Evolutionary conservation across 306 rosid species (phyloP), one percentile per base, ranked within the genome.

Genomic region (Glycine tomentella): DNA sequence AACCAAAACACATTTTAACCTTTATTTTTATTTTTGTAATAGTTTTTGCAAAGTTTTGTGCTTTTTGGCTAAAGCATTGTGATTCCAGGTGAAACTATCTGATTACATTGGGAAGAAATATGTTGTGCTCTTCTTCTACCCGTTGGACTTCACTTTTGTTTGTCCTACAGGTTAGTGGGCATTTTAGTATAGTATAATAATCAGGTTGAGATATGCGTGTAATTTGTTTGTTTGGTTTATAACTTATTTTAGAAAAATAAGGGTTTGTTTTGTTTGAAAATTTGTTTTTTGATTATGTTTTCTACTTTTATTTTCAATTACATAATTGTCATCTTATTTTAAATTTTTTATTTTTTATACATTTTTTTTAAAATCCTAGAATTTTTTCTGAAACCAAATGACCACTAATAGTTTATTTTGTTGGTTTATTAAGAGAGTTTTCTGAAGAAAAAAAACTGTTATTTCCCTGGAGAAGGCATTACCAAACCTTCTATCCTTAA

Each of bases 101-200:
- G 94, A 95, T 2, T 91, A 91, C 76, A 93, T 90, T 74, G 97
- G 97, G 62, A 93, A 91, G 91, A 95, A 95, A 82, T 91, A 93
- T 82, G 99, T 93, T 83, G 76, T 95, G 83, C 95, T 95, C 72
- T 95, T 95, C 85, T 93, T 95, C 94, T 91, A 93, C 86, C 98
- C 98, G 5, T 77, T 92, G 90, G 97, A 95, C 82, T 95, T 92
- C 87, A 95, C 99, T 16, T 93, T 95, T 88, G 99, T 95, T 69
- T 95, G 99, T 45, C 99, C 99, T 0, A 93, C 97, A 83, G 99
- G 99, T 91, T 83, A 42, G 91, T 36, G 31, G 25, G 7, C 70
- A 8, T 11, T 63, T 13, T 80, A 25, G 31, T 25, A 13, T 36
- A 69, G 64, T 71, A 36, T 9, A 55, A 46, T 72, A 3, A 57